Base-by-base conservation (phyloP, 2,329 filamentous ascomycete species). In the Aschersonia sp. region DNA sequence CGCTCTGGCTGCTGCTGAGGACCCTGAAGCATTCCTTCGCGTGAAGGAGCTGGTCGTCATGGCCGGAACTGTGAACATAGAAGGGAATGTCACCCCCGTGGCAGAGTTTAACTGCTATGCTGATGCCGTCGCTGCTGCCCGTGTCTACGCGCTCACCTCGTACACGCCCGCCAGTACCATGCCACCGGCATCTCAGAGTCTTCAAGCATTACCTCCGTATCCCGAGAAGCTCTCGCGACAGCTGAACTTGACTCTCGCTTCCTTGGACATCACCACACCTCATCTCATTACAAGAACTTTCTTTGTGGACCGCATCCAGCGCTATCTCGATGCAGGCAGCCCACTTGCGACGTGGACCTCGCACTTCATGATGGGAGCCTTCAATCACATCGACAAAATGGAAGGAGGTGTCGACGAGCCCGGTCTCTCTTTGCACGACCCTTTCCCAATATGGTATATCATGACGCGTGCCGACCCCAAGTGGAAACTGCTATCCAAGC, bases 51-150 rank as follows among this genome's bases (percentile, higher is more conserved):
- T 98, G 3, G 83, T 95, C 4, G 85, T 96, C 44, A 98, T 98
- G 92, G 92, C 91, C 50, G 92, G 92, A 51, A 82, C 86, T 30
- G 77, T 98, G 47, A 74, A 85, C 50, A 69, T 80, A 43, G 75
- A 81, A 46, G 92, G 92, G 55, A 98, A 98, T 64, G 80, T 86
- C 59, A 82, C 80, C 44, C 91, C 92, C 2, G 78, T 84, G 9
- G 88, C 86, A 52, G 92, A 98, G 63, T 98, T 98, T 76, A 98
- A 98, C 70, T 85, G 84, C 49, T 94, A 88, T 59, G 89, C 92
- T 50, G 94, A 98, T 62, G 74, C 85, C 28, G 75, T 86, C 41
- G 85, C 86, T 31, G 78, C 85, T 0, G 85, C 86, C 9, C 75
- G 85, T 10, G 76, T 92, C 20, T 89, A 83, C 59, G 84, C 86